Base-by-base conservation (phyloP, 2,329 filamentous ascomycete genomes). In the Akanthomyces dipterigenus region DNA sequence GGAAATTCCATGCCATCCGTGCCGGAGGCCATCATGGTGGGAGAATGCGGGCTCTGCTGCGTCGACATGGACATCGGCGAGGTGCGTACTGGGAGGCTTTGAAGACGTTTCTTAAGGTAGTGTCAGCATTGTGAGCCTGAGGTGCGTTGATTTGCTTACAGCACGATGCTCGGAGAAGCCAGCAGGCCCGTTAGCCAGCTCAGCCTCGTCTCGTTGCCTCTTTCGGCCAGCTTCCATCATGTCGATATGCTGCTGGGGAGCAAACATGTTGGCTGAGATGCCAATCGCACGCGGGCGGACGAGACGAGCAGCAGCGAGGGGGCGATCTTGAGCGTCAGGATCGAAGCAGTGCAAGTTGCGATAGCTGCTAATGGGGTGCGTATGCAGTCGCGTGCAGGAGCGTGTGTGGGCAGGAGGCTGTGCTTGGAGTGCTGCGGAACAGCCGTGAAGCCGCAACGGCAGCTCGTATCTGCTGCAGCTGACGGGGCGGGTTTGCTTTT, bases 91-190 rank as follows among this genome's bases (percentile, higher is more conserved):
- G 81, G 81, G 5, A 84, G 76, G 49, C 79, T 78, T 61, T 83
- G 81, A 18, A 83, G 64, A 43, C 82, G 80, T 79, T 84, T 84
- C 81, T 84, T 58, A 31, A 28, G 14, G 28, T 53, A 16, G 42
- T 4, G 46, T 51, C 43, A 63, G 48, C 54, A 61, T 48, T 36
- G 20, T 12, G 26, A 34, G 38, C 9, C 9, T 55, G 11, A 7
- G 34, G 46, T n/a, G 24, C 24, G 40, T 12, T 24, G 11, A 36
- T 9, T 31, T 14, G 16, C 78, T 68, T 72, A 82, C 80, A 66
- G 76, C 80, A 68, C 80, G 75, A 66, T 82, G 80, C 69, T 82
- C 79, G 4, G 73, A 76, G 63, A 82, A 81, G 65, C 79, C 79
- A 59, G 68, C 73, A 50, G 64, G 69, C 48, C 70, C 72, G 43